Evolutionary conservation across 441 rosid species (phyloP).

Genomic region (Pelargonium cotyledonis): DNA sequence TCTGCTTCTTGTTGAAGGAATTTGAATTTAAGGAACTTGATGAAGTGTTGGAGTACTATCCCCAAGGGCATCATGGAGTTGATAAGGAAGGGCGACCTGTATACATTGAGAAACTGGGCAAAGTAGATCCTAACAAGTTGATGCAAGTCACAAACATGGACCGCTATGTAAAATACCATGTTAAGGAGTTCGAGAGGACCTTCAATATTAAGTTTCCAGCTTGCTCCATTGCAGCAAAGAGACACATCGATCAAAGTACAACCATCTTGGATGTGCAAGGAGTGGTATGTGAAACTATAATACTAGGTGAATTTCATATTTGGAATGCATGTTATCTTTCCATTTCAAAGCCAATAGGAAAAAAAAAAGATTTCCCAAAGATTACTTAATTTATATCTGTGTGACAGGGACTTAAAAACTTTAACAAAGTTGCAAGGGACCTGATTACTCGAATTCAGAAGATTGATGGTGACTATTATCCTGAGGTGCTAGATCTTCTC

Average conservation of each 20-base stretch:
- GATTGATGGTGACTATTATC: slow-evolving; percentile 83
- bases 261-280: slow-evolving; percentile 90
- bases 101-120: slow-evolving; percentile 75
- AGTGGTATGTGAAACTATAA: slow-evolving; percentile 54
- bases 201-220: slow-evolving; percentile 70
- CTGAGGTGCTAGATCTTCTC: slow-evolving; percentile 51
- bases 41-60: slow-evolving; percentile 60
- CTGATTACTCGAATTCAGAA: slow-evolving; percentile 67
- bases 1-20: slow-evolving; percentile 34
- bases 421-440: slow-evolving; percentile 82
- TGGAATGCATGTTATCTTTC: neutral
- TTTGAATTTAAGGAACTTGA: slow-evolving; percentile 58
- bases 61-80: slow-evolving; percentile 89
- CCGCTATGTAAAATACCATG: slow-evolving; percentile 77
- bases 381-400: slow-evolving; percentile 9
- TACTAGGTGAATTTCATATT: neutral
- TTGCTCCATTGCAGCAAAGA: slow-evolving; percentile 67
- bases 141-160: slow-evolving; percentile 84
- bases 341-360: neutral
- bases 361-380: neutral
- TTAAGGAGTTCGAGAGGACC: slow-evolving; percentile 73
- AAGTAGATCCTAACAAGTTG: slow-evolving; percentile 68
- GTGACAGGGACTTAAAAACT: slow-evolving; percentile 67
- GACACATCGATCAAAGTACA: slow-evolving; percentile 85
- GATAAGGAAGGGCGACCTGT: slow-evolving; percentile 83